phyloP scores from a whole-genome alignment of 2,329 filamentous ascomycete species.

The Macrophomina pseudophaseolina region DNA sequence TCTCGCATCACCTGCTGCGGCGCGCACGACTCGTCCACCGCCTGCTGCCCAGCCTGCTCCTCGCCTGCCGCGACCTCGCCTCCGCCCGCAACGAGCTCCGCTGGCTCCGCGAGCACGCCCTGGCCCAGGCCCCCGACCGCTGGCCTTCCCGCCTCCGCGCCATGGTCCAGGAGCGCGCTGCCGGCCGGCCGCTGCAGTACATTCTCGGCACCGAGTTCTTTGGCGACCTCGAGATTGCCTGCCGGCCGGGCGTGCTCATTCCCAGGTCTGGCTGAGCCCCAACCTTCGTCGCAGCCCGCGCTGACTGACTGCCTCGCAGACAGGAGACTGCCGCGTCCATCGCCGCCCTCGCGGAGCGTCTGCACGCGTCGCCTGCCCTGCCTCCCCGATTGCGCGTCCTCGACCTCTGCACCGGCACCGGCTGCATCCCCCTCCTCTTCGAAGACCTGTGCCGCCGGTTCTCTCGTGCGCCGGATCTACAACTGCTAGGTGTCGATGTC shows the following conservation, averaged over 20 bases:
- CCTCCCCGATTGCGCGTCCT: slow-evolving; percentile 63
- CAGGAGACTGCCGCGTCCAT: slow-evolving; percentile 52
- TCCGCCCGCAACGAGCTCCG: slow-evolving; percentile 72
- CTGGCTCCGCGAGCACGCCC: slow-evolving; percentile 70
- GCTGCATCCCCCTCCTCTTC: slow-evolving; percentile 83
- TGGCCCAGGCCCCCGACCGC: not conserved
- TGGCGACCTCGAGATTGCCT: slow-evolving; percentile 78
- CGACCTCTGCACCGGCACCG: slow-evolving; percentile 89
- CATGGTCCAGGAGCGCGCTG: slow-evolving; percentile 51
- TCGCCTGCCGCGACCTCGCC: slow-evolving; percentile 65
- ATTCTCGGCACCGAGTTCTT: slow-evolving; percentile 88
- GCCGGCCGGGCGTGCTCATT: slow-evolving; percentile 79
- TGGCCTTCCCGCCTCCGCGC: slow-evolving; percentile 41
- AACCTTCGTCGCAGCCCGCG: not conserved
- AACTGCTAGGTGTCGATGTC: slow-evolving; percentile 75
- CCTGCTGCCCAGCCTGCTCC: slow-evolving; percentile 65
- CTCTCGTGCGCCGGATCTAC: slow-evolving; percentile 42
- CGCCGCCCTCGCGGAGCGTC: slow-evolving; percentile 39
- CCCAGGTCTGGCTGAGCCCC: slow-evolving; percentile 63
- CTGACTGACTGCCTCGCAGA: slow-evolving; percentile 35
- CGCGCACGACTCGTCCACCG: slow-evolving; percentile 60
- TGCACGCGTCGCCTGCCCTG: slow-evolving; percentile 31
- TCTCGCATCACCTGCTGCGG: slow-evolving; percentile 63
- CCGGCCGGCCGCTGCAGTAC: slow-evolving; percentile 86
- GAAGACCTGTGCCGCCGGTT: slow-evolving; percentile 62